Evolutionary conservation across 2,329 filamentous ascomycete genomes (phyloP), one percentile per base, ranked within the genome.

Genomic region (Cercospora sp.): DNA sequence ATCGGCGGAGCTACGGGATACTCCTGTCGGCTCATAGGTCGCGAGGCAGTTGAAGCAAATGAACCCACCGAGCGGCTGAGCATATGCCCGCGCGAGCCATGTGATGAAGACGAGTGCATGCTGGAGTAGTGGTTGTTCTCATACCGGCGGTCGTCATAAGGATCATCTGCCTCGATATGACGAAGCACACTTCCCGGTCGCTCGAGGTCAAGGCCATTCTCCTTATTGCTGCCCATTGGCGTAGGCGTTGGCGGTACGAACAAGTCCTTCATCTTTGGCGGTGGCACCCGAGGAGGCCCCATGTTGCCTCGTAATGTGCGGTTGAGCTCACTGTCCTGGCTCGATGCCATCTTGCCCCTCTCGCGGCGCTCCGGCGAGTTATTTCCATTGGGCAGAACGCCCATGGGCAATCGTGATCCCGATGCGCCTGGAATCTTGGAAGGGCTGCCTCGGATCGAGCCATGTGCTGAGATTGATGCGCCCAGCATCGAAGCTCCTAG

Each of bases 241-340:
- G 80, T 87, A 12, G 80, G 78, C 4, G 79, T 82, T 4, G 85
- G 84, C 58, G 87, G 86, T 8, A 84, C 79, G 71, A 88, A 88
- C 31, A 97, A 84, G 51, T 96, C 93, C 72, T 94, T 89, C 93
- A 98, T 97, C 79, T 93, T 95, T 60, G 94, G 94, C 12, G 94
- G 94, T 40, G 93, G 92, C 1, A 90, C 90, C 69, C 89, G 68
- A 72, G 80, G 80, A 64, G 79, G 81, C 68, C 75, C 79, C 80
- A 82, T 83, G 48, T 74, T 71, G 31, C 75, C 75, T 71, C 73
- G 77, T 68, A 75, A 72, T 59, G 73, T 78, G 64, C 73, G 64
- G 58, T 82, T 80, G 45, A 80, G 77, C 8, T 79, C 82, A 69
- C 66, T 83, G 9, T 69, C 68, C n/a, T 69, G 67, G 42, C 64